Conservation (phyloP, 2,329 filamentous ascomycete species). For the Sarocladium brachiariae region DNA sequence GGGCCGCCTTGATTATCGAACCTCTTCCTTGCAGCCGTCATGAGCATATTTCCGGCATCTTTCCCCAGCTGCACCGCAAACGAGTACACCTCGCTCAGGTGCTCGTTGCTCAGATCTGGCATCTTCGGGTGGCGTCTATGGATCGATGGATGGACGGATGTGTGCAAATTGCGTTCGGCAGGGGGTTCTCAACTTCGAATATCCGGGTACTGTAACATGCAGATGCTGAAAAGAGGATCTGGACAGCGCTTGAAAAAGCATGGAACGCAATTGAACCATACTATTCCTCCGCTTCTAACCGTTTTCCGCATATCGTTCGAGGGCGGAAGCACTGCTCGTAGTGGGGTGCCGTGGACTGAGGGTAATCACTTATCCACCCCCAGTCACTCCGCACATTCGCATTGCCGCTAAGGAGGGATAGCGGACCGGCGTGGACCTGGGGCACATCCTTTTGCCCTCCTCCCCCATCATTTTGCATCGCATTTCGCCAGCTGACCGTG, state of each 20-base stretch:
- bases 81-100: slow-evolving; percentile 58
- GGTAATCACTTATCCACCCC: slow-evolving; percentile 3
- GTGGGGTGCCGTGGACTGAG: not conserved
- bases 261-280: not conserved
- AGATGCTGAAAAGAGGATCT: slow-evolving; percentile 4
- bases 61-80: slow-evolving; percentile 67
- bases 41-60: slow-evolving; percentile 60
- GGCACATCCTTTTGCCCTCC: not conserved
- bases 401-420: not conserved
- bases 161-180: not conserved
- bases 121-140: slow-evolving; percentile 14
- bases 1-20: slow-evolving; percentile 17
- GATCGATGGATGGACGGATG: not conserved
- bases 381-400: not conserved
- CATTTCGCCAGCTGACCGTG: too few species aligned
- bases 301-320: slow-evolving; percentile 2
- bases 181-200: not conserved
- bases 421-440: not conserved
- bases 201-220: slow-evolving; percentile 3
- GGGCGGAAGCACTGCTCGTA: not conserved
- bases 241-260: not conserved
- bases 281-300: not conserved
- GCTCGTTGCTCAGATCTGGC: slow-evolving; percentile 28
- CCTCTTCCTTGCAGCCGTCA: slow-evolving; percentile 45
- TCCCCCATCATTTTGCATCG: not conserved